Conservation (phyloP, 2,329 filamentous ascomycete species). For the Aphanocladium album region DNA sequence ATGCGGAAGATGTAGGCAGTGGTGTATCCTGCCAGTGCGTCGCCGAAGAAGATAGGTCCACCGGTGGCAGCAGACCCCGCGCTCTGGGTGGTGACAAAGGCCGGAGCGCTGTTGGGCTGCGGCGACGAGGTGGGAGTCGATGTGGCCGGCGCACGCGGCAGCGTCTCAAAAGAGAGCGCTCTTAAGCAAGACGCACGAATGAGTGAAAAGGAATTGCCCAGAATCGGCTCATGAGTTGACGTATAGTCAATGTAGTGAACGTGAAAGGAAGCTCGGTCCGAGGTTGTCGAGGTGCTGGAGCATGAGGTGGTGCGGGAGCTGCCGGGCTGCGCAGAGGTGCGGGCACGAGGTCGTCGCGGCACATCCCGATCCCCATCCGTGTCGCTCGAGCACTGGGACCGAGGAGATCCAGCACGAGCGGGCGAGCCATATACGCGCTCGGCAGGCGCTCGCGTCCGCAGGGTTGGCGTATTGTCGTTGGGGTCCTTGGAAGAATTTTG, state of each 20-base stretch:
- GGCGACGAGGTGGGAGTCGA: constrained; percentile 34
- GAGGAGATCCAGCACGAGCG: constrained; percentile 45
- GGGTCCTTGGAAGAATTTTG: constrained; percentile 25
- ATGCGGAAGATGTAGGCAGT: constrained; percentile 68
- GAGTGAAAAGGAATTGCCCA: constrained; percentile 59
- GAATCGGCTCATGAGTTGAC: constrained; percentile 60
- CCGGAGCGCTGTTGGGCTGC: constrained; percentile 35
- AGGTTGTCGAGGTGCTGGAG: constrained; percentile 49
- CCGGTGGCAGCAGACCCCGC: constrained; percentile 52
- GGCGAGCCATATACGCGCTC: constrained; percentile 50
- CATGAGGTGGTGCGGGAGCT: constrained; percentile 43
- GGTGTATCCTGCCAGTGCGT: constrained; percentile 60
- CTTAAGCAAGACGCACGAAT: constrained; percentile 62
- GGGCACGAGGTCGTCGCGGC: constrained; percentile 31
- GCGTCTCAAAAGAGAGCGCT: constrained; percentile 61
- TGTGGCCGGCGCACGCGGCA: constrained; percentile 50
- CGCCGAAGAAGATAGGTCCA: constrained; percentile 65
- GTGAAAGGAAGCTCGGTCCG: constrained; percentile 44
- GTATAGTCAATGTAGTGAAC: constrained; percentile 64
- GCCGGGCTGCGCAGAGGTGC: constrained; percentile 40
- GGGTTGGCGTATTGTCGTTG: constrained; percentile 43
- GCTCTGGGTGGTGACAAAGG: constrained; percentile 51
- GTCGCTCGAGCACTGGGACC: constrained; percentile 47
- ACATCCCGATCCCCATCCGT: constrained; percentile 48
- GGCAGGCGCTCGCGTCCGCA: constrained; percentile 56